phyloP scores from a whole-genome alignment of 768 basidiomycete genomes.

The Podaxis sp. region DNA sequence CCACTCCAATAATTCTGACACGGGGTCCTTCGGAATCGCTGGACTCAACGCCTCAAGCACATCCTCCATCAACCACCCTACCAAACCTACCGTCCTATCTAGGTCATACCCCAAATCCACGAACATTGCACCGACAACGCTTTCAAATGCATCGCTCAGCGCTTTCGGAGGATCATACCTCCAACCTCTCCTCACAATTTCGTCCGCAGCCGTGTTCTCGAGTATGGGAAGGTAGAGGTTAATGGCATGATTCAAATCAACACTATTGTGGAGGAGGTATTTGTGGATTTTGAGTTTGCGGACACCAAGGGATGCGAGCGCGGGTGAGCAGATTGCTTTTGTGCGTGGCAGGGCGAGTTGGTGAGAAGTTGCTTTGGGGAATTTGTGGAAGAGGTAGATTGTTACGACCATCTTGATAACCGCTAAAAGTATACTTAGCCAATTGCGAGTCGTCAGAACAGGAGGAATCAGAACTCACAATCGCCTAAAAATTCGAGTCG shows the following conservation, averaged over 20 bases:
- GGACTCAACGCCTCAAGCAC: slow-evolving; percentile 62
- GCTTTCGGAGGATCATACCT: slow-evolving; percentile 85
- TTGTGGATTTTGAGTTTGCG: slow-evolving; percentile 67
- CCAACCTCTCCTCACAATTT: slow-evolving; percentile 74
- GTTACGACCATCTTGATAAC: slow-evolving; percentile 72
- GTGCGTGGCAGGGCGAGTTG: slow-evolving; percentile 72
- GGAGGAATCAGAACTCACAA: slow-evolving; percentile 46
- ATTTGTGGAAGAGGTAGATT: slow-evolving; percentile 68
- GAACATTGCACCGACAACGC: slow-evolving; percentile 79
- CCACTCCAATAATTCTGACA: slow-evolving; percentile 73
- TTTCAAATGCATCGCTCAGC: slow-evolving; percentile 83
- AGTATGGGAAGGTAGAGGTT: slow-evolving; percentile 60
- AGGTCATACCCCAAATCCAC: slow-evolving; percentile 78
- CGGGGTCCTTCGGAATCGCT: slow-evolving; percentile 65
- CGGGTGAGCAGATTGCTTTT: slow-evolving; percentile 71
- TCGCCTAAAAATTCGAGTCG: slow-evolving; percentile 90
- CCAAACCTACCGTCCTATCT: slow-evolving; percentile 61
- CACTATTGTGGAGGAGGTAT: slow-evolving; percentile 65
- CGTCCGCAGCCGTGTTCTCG: slow-evolving; percentile 50
- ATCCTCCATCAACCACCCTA: slow-evolving; percentile 65
- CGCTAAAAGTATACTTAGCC: slow-evolving; percentile 39
- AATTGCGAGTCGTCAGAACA: background rate
- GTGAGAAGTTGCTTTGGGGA: slow-evolving; percentile 70
- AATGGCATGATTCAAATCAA: slow-evolving; percentile 68
- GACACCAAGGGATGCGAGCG: slow-evolving; percentile 70